Conservation (phyloP, 2,329 filamentous ascomycete species). For the Colletotrichum navitas region DNA sequence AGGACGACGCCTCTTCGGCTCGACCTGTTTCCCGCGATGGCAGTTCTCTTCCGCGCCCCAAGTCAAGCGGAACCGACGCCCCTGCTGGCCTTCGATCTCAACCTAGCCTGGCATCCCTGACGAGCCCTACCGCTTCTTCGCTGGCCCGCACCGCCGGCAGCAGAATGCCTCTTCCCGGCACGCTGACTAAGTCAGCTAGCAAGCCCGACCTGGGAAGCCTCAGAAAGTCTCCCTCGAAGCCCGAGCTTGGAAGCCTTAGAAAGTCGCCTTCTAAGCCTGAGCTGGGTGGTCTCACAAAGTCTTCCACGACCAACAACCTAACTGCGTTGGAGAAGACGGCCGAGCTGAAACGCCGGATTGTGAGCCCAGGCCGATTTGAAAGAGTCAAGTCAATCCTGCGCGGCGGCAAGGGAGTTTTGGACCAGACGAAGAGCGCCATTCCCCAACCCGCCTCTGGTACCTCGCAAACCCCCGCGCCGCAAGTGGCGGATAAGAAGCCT, state of each 20-base stretch:
- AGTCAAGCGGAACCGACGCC: conserved; percentile 57
- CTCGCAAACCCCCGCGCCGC: conserved; percentile 62
- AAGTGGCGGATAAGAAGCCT: conserved; percentile 61
- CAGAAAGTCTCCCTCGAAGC: conserved; percentile 60
- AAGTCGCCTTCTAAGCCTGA: conserved; percentile 67
- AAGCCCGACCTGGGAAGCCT: conserved; percentile 37
- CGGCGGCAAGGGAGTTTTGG: conserved; percentile 53
- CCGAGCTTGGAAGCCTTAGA: conserved; percentile 26
- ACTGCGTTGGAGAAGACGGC: conserved; percentile 49
- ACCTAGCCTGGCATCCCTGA: conserved; percentile 68
- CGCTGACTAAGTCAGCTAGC: conserved; percentile 48
- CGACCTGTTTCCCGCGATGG: conserved; percentile 70
- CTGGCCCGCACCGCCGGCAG: conserved; percentile 70
- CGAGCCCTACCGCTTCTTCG: conserved; percentile 85
- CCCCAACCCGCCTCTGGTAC: conserved; percentile 56
- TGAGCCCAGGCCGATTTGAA: conserved; percentile 66
- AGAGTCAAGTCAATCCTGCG: conserved; percentile 71
- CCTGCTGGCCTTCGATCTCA: conserved; percentile 56
- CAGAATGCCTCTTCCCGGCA: conserved; percentile 65
- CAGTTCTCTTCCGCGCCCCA: conserved; percentile 63
- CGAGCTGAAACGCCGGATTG: conserved; percentile 53
- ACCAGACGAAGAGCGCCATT: conserved; percentile 61
- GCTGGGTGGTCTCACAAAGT: conserved; percentile 55
- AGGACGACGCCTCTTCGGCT: conserved; percentile 77
- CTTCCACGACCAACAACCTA: conserved; percentile 63